phyloP scores from a whole-genome alignment of 2,329 filamentous ascomycete genomes.

The Penicillium corylophilum region DNA sequence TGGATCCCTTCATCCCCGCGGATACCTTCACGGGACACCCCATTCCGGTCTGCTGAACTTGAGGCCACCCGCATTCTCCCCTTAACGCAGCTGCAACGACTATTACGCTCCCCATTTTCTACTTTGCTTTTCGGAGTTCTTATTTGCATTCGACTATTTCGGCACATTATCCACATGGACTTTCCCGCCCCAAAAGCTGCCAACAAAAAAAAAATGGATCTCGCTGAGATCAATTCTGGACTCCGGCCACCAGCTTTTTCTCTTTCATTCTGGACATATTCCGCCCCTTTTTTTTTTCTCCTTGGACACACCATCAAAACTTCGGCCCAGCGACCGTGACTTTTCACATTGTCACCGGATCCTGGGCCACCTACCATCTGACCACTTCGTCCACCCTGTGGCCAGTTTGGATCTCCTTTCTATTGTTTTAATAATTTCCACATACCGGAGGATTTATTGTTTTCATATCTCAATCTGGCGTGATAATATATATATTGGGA shows the following conservation, averaged over 20 bases:
- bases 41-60: slow-evolving; percentile 30
- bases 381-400: not conserved
- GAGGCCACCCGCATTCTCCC: not conserved
- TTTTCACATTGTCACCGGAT: slow-evolving; percentile 13
- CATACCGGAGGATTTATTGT: slow-evolving; percentile 11
- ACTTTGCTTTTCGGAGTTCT: not conserved
- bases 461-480: slow-evolving; percentile 9
- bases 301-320: slow-evolving; percentile 1
- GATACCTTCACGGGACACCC: slow-evolving; percentile 25
- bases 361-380: not conserved
- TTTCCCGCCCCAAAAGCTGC: slow-evolving; percentile 10
- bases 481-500: slow-evolving; percentile 23
- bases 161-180: slow-evolving; percentile 2
- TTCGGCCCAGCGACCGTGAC: slow-evolving; percentile 4
- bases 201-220: slow-evolving; percentile 9
- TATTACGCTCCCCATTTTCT: slow-evolving; percentile 1
- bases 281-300: not conserved
- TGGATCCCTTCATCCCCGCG: slow-evolving; percentile 30
- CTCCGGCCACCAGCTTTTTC: slow-evolving; percentile 21
- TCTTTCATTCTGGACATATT: slow-evolving; percentile 13
- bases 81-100: slow-evolving; percentile 16
- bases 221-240: slow-evolving; percentile 14
- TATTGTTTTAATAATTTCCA: slow-evolving; percentile 26
- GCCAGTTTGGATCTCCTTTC: slow-evolving; percentile 10
- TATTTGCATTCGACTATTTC: slow-evolving; percentile 2